Evolutionary conservation across 352 stramenopile genomes (phyloP).

Genomic region (Pythium brachiatum): DNA sequence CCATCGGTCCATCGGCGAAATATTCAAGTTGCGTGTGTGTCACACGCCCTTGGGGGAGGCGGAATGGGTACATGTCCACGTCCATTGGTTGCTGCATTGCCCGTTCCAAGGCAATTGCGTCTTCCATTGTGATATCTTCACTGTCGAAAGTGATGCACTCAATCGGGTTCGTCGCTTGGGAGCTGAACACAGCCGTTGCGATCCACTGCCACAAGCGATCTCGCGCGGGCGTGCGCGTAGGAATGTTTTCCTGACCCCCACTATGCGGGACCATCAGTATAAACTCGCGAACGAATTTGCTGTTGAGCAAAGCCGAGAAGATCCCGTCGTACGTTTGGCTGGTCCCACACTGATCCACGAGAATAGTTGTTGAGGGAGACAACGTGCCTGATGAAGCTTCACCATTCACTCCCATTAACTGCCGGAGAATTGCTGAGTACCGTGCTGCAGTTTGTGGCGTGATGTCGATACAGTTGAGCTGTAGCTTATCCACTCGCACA

Average conservation of each 20-base stretch:
- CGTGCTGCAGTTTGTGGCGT: not conserved
- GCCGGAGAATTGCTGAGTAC: not conserved
- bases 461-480: too few species aligned
- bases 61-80: too few species aligned
- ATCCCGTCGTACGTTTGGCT: not conserved
- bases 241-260: too few species aligned
- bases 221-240: not conserved
- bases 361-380: not conserved
- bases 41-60: too few species aligned
- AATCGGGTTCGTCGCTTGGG: not conserved
- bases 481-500: not conserved
- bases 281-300: not conserved
- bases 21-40: too few species aligned
- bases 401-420: too few species aligned
- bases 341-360: not conserved
- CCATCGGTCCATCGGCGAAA: too few species aligned
- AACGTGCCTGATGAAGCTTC: too few species aligned
- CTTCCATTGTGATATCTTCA: too few species aligned
- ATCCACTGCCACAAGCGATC: not conserved
- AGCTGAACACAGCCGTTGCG: not conserved
- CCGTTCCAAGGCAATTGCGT: too few species aligned
- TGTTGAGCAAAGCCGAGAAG: not conserved
- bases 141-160: too few species aligned
- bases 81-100: too few species aligned
- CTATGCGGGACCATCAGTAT: not conserved